Evolutionary conservation across 768 basidiomycete genomes (phyloP), one percentile per base, ranked within the genome.

Genomic region (Psilocybe azurescens): DNA sequence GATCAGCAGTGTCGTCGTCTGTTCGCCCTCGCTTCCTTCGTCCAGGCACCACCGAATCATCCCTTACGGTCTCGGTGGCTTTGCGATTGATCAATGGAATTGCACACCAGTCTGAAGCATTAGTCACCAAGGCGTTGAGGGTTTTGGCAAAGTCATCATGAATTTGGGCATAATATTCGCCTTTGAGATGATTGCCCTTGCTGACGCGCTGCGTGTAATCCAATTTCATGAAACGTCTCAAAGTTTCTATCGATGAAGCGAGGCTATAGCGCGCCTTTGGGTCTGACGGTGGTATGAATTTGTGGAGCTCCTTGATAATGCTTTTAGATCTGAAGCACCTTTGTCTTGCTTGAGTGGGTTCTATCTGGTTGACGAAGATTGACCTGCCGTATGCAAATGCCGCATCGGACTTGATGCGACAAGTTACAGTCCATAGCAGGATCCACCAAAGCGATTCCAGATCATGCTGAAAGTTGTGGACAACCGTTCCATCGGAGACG

Each of bases 381-480:
- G 41, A 11, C 41, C 41, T 44, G 13, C 41, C 41, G 13, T 44
- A 44, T 13, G 41, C 41, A n/a, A 44, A 44, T 13, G 41, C 41
- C 6, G 36, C 36, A 49, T n/a, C n/a, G n/a, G n/a, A n/a, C n/a
- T n/a, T n/a, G n/a, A n/a, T n/a, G n/a, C n/a, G n/a, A n/a, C n/a
- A 33, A 14, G 41, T 44, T 13, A 44, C 14, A 14, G 53, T 50
- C 55, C 56, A 58, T 5, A 62, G 20, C 10, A 58, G 28, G 33
- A 58, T 44, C 65, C 65, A 66, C 61, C 61, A 66, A 30, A 63
- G 44, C 2, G 61, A 60, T 38, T 66, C 65, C 8, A 66, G 18
- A 38, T 66, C 65, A 50, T 66, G 65, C 33, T 63, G 59, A 41
- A 39, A 57, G 28, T 51, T 60, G 49, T 66, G 50, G 13, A 52